These are phyloP conservation scores for Phaeosphaeria sp. DNA, from an alignment of 2,329 filamentous ascomycete species.

Conservation along the genomic window DNA sequence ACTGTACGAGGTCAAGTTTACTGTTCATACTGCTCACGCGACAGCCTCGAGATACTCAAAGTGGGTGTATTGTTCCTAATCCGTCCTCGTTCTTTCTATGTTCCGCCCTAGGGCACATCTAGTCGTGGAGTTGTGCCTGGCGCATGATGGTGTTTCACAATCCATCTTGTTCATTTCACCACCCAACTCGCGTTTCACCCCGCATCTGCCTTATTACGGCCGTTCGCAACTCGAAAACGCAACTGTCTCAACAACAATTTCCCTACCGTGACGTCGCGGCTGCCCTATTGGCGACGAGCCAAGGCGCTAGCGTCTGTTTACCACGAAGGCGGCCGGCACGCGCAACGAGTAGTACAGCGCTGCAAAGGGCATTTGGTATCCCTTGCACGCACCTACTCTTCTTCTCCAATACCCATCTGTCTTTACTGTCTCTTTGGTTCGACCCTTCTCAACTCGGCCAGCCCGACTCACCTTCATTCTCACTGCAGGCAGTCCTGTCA, in stretches of 20 bases:
- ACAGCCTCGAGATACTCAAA: neutral
- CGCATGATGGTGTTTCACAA: slow-evolving; percentile 29
- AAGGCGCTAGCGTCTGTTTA: slow-evolving; percentile 14
- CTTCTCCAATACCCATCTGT: slow-evolving; percentile 19
- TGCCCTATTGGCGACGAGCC: slow-evolving; percentile 16
- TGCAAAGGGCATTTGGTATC: slow-evolving; percentile 12
- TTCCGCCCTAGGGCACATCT: neutral
- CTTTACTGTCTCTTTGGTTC: slow-evolving; percentile 21
- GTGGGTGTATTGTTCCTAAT: neutral
- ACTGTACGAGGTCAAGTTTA: neutral
- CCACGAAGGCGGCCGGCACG: slow-evolving; percentile 14
- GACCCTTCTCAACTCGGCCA: slow-evolving; percentile 24
- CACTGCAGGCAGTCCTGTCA: slow-evolving; percentile 32
- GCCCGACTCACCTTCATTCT: slow-evolving; percentile 25
- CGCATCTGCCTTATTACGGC: slow-evolving; percentile 19
- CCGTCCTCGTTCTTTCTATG: neutral
- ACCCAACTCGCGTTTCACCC: slow-evolving; percentile 24
- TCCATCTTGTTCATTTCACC: slow-evolving; percentile 19
- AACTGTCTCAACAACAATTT: slow-evolving; percentile 9
- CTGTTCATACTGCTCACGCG: neutral
- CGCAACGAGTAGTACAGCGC: slow-evolving; percentile 18
- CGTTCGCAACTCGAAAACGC: slow-evolving; percentile 9
- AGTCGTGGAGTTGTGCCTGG: slow-evolving; percentile 11
- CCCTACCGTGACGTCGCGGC: slow-evolving; percentile 10
- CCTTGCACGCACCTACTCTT: slow-evolving; percentile 22